phyloP scores from a whole-genome alignment of 1,139 yeast genomes.

The Taphrina betulina region DNA sequence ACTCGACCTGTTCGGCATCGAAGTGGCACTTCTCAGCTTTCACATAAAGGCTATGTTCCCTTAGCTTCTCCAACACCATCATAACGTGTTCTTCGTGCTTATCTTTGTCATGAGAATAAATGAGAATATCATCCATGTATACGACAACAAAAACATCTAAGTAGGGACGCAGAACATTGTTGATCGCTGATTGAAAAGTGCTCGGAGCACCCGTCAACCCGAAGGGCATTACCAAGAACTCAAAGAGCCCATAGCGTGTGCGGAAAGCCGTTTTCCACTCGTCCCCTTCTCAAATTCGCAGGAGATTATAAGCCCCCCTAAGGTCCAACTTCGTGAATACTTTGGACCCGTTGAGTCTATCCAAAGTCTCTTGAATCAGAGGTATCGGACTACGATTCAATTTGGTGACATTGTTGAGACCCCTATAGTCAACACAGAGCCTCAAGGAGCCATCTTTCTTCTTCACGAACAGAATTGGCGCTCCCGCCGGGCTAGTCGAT shows the following conservation, averaged over 20 bases:
- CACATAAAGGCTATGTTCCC: not conserved
- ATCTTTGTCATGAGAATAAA: conserved; percentile 34
- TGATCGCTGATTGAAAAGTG: conserved; percentile 39
- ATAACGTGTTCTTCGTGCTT: conserved; percentile 7
- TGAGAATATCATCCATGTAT: conserved; percentile 43
- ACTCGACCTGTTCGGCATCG: too few relatives aligned
- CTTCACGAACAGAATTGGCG: conserved; percentile 27
- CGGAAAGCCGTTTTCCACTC: conserved; percentile 39
- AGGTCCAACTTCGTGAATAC: conserved; percentile 39
- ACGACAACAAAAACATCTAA: conserved; percentile 37
- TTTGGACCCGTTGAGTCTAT: conserved; percentile 23
- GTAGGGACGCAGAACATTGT: conserved; percentile 34
- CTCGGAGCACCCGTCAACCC: conserved; percentile 39
- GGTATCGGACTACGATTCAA: conserved; percentile 41
- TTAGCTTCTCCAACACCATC: not conserved
- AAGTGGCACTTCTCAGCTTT: conserved; percentile 13
- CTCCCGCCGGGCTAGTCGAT: conserved; percentile 10
- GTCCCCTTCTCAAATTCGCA: conserved; percentile 43
- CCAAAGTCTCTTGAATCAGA: conserved; percentile 36
- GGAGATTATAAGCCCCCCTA: conserved; percentile 38
- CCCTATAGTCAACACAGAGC: conserved; percentile 41
- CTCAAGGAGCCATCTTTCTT: conserved; percentile 38
- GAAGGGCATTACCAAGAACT: conserved; percentile 41
- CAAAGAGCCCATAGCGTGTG: conserved; percentile 38
- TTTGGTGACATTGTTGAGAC: conserved; percentile 39